These are phyloP conservation scores for Phialemonium atrogriseum DNA, from an alignment of 2,329 filamentous ascomycete genomes.

Conservation along the genomic window DNA sequence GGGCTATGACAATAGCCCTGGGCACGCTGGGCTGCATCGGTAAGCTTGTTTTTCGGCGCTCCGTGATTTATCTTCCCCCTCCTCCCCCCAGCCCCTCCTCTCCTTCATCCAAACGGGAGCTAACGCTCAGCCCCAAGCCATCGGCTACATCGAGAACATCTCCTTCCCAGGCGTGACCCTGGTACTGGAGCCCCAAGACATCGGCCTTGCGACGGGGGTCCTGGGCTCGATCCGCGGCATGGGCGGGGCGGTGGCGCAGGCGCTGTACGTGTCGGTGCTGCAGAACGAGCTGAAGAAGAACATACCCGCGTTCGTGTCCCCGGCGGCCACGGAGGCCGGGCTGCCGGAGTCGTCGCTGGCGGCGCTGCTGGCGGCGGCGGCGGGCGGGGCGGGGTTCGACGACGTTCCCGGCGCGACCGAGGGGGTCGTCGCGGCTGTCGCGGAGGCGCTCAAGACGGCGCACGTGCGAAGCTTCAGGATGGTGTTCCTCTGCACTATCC, in stretches of 20 bases:
- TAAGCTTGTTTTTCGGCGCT: too few relatives aligned
- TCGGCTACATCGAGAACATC: conserved; percentile 31
- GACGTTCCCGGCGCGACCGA: conserved; percentile 25
- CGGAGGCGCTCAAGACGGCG: conserved; percentile 25
- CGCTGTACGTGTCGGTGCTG: conserved; percentile 28
- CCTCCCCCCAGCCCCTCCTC: background rate
- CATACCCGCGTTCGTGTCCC: conserved; percentile 23
- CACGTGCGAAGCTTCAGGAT: conserved; percentile 33
- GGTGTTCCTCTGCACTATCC: conserved; percentile 32
- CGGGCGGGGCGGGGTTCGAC: conserved; percentile 20
- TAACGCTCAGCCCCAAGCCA: conserved; percentile 12
- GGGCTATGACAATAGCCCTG: conserved; percentile 22
- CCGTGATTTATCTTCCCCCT: background rate
- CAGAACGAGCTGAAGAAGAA: conserved; percentile 24
- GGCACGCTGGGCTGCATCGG: conserved; percentile 20
- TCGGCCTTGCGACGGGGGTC: conserved; percentile 33
- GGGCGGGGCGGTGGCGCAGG: conserved; percentile 27
- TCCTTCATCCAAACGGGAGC: background rate
- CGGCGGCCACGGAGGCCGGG: conserved; percentile 25
- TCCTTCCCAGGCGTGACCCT: conserved; percentile 33
- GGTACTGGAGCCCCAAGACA: conserved; percentile 36
- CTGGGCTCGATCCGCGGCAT: conserved; percentile 36
- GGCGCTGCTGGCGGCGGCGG: conserved; percentile 24
- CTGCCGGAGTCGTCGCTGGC: conserved; percentile 23
- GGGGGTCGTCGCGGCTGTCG: conserved; percentile 23